These are phyloP conservation scores for Colletotrichum somersetense DNA, from an alignment of 2,329 filamentous ascomycete species.

Conservation along the genomic window DNA sequence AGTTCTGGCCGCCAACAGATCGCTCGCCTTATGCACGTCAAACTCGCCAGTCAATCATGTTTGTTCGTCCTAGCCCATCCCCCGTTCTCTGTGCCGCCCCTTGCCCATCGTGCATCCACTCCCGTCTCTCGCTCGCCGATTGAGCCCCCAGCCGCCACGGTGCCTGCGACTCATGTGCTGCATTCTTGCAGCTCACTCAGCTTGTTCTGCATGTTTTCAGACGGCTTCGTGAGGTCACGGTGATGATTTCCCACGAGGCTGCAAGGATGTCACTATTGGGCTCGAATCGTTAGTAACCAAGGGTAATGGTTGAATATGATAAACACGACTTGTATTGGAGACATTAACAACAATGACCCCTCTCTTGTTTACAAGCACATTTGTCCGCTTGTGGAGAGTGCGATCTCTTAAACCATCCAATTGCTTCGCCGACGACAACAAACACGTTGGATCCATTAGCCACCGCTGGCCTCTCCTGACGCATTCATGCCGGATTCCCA, in stretches of 20 bases:
- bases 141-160: neutral
- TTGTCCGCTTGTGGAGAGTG: slow-evolving; percentile 13
- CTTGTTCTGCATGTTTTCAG: slow-evolving; percentile 11
- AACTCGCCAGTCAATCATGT: slow-evolving; percentile 24
- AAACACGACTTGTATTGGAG: slow-evolving; percentile 3
- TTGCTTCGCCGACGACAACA: slow-evolving; percentile 3
- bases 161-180: slow-evolving; percentile 8
- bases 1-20: slow-evolving; percentile 35
- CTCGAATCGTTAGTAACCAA: neutral
- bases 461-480: slow-evolving; percentile 30
- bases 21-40: slow-evolving; percentile 40
- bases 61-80: slow-evolving; percentile 15
- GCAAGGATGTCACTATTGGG: neutral
- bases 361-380: slow-evolving; percentile 4
- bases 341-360: slow-evolving; percentile 2
- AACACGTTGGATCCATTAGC: slow-evolving; percentile 19
- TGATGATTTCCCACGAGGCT: neutral
- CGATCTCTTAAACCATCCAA: slow-evolving; percentile 3
- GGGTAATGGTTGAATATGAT: neutral
- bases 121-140: slow-evolving; percentile 20
- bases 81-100: slow-evolving; percentile 27
- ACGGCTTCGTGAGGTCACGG: slow-evolving; percentile 13
- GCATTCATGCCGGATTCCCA: slow-evolving; percentile 18
- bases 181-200: neutral
- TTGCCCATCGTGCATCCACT: slow-evolving; percentile 25